Evolutionary conservation across 768 basidiomycete genomes (phyloP).

Genomic region (Leccinum subtestaceum): DNA sequence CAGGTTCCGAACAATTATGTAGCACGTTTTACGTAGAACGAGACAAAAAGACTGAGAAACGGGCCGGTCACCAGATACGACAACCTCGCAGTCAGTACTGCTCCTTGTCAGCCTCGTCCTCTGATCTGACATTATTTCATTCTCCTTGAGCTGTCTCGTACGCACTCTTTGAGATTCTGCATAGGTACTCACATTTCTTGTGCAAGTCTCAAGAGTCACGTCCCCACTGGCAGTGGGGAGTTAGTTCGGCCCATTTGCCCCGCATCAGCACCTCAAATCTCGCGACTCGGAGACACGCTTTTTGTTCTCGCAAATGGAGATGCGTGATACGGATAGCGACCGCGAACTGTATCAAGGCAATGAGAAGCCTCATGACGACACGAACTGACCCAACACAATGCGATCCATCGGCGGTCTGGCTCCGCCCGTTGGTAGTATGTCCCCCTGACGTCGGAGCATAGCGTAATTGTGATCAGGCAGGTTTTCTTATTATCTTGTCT

Average conservation of each 20-base stretch:
- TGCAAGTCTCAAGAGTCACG: background rate
- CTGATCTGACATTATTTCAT: background rate
- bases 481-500: slow-evolving; percentile 17
- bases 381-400: slow-evolving; percentile 19
- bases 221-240: background rate
- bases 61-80: too few relatives aligned
- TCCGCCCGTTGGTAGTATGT: slow-evolving; percentile 3
- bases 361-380: background rate
- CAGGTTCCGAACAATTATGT: slow-evolving; percentile 23
- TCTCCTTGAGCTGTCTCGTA: background rate
- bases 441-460: slow-evolving; percentile 2
- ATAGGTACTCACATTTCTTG: background rate
- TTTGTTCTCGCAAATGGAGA: slow-evolving; percentile 22
- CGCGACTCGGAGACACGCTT: slow-evolving; percentile 4
- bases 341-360: slow-evolving; percentile 3
- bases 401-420: background rate
- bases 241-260: background rate
- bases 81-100: background rate
- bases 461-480: slow-evolving; percentile 1
- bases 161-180: background rate
- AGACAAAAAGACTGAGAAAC: slow-evolving; percentile 17
- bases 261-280: background rate
- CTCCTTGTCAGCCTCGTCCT: background rate
- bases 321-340: slow-evolving; percentile 3
- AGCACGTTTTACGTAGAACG: background rate